Evolutionary conservation across 768 basidiomycete species (phyloP), one percentile per base, ranked within the genome.

Genomic region (Inosperma sp.): DNA sequence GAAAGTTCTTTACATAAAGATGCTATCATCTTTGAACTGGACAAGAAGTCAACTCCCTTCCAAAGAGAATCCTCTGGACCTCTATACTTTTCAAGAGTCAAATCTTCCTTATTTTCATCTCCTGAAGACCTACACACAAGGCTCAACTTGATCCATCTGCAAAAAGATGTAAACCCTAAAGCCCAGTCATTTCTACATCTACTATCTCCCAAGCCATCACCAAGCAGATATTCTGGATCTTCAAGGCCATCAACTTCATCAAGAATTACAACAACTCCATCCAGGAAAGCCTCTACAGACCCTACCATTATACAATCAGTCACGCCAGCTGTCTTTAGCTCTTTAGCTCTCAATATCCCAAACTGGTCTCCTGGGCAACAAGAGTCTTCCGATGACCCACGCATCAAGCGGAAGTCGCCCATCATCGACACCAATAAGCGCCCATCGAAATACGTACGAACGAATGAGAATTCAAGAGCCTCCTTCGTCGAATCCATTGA

Each of bases 141-240:
- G 33, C 35, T 48, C 23, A 37, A 48, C 35, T 48, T 48, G 13
- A 48, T 48, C 33, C 46, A 48, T 14, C 10, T 48, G 46, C 46
- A 48, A 19, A 17, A 36, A 48, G 46, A 35, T 21, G 19, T 35
- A 26, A 23, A 3, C 25, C 46, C 34, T 19, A 48, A 29, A 14
- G 31, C 13, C 9, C 4, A 22, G 2, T 19, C 43, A 42, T 44
- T 7, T 44, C 29, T 13, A 44, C n/a, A 7, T 7, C 13, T 29
- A n/a, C n/a, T n/a, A n/a, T n/a, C n/a, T n/a, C n/a, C n/a, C n/a
- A n/a, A n/a, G n/a, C n/a, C n/a, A n/a, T n/a, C n/a, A n/a, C n/a
- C n/a, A n/a, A n/a, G n/a, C n/a, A n/a, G n/a, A n/a, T n/a, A n/a
- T n/a, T n/a, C n/a, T n/a, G n/a, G n/a, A n/a, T n/a, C n/a, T n/a